Evolutionary conservation across 257 asterid species (phyloP).

Genomic region (Anisodus tanguticus): DNA sequence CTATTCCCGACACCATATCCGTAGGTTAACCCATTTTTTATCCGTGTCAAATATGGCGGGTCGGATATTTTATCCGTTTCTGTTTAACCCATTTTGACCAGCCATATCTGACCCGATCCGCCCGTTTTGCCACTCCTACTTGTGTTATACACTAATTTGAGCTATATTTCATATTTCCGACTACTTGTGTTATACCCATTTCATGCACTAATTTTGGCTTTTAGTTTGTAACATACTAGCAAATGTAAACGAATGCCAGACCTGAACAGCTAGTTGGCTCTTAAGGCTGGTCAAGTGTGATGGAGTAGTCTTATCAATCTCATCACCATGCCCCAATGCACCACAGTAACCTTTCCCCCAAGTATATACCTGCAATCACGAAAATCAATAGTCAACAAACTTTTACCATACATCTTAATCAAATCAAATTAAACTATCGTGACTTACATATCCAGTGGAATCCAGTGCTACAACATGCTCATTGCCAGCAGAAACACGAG

Average conservation of each 20-base stretch:
- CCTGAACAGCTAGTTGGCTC: conserved; percentile 78
- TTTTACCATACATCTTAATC: background rate
- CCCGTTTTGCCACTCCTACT: too few species aligned
- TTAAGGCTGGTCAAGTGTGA: conserved; percentile 53
- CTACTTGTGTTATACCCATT: background rate
- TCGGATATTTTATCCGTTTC: too few species aligned
- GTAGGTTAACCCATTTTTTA: too few species aligned
- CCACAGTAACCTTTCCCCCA: conserved; percentile 98
- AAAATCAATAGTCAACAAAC: background rate
- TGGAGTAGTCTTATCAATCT: conserved; percentile 77
- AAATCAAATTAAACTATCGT: background rate
- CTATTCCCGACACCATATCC: too few species aligned
- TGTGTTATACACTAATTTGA: background rate
- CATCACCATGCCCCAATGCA: conserved; percentile 86
- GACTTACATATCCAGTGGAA: conserved; percentile 70
- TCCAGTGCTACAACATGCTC: conserved; percentile 93
- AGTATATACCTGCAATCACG: conserved; percentile 62
- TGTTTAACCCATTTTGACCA: too few species aligned
- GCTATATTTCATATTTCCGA: background rate
- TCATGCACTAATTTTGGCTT: too few species aligned
- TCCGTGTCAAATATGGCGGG: too few species aligned
- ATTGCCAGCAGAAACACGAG: conserved; percentile 82
- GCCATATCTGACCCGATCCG: too few species aligned
- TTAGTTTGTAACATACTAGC: background rate
- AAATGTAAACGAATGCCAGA: conserved; percentile 34